Conservation (phyloP, 2,329 filamentous ascomycete genomes). For the Neopestalotiopsis clavispora region DNA sequence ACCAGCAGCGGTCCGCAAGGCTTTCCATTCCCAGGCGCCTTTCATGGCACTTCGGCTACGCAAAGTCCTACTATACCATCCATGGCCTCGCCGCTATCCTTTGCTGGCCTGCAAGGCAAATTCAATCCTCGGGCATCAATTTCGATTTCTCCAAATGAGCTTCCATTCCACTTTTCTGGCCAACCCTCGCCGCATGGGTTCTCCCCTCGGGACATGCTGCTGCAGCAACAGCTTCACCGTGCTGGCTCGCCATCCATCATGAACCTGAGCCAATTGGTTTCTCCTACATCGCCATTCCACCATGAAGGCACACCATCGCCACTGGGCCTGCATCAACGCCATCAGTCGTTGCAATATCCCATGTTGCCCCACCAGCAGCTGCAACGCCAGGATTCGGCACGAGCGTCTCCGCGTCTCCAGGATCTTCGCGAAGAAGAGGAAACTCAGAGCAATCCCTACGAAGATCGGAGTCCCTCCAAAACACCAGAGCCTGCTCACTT, state of each 20-base stretch:
- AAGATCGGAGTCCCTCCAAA: conserved; percentile 55
- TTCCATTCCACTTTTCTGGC: conserved; percentile 70
- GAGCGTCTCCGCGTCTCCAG: conserved; percentile 67
- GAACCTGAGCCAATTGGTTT: conserved; percentile 60
- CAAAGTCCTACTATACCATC: conserved; percentile 69
- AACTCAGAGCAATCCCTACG: conserved; percentile 40
- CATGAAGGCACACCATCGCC: conserved; percentile 52
- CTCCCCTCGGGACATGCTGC: conserved; percentile 60
- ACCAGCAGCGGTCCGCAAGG: conserved; percentile 67
- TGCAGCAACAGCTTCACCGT: conserved; percentile 56
- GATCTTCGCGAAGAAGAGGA: conserved; percentile 80
- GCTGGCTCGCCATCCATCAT: conserved; percentile 69
- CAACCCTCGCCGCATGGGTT: conserved; percentile 65
- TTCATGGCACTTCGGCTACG: conserved; percentile 65
- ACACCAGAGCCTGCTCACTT: conserved; percentile 55
- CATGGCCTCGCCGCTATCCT: conserved; percentile 75
- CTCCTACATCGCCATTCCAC: conserved; percentile 68
- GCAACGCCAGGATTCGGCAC: conserved; percentile 56
- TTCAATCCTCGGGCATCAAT: conserved; percentile 76
- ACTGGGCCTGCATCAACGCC: conserved; percentile 57
- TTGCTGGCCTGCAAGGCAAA: conserved; percentile 61
- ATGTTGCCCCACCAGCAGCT: conserved; percentile 62
- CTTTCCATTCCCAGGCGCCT: conserved; percentile 61
- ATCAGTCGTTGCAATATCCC: conserved; percentile 64
- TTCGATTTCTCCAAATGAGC: conserved; percentile 65